These are phyloP conservation scores for Leccinum boreale DNA, from an alignment of 768 basidiomycete species.

Conservation along the genomic window DNA sequence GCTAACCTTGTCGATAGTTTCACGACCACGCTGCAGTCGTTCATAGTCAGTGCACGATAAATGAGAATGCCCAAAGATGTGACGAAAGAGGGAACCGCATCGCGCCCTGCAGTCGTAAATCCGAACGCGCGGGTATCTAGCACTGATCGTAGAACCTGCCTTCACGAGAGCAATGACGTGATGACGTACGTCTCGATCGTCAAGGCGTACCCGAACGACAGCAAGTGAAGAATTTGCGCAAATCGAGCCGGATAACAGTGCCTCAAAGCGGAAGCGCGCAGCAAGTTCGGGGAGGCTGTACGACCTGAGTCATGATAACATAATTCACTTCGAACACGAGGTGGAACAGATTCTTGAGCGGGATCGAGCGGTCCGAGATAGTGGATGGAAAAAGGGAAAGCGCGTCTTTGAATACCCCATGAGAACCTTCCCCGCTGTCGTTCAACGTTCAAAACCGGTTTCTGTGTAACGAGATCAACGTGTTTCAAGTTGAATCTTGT, in stretches of 20 bases:
- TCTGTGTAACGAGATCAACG: conserved; percentile 10
- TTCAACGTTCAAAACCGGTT: conserved; percentile 7
- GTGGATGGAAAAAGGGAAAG: conserved; percentile 5
- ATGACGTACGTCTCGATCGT: conserved; percentile 29
- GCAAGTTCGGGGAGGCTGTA: conserved; percentile 8
- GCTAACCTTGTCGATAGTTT: conserved; percentile 13
- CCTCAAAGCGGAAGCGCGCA: conserved; percentile 1
- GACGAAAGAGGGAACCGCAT: conserved; percentile 19
- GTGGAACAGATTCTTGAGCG: conserved; percentile 13
- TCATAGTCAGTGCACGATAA: conserved; percentile 9
- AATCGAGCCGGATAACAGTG: conserved; percentile 12
- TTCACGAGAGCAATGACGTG: conserved; percentile 29
- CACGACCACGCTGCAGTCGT: conserved; percentile 18
- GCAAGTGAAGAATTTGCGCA: conserved; percentile 6
- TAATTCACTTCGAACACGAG: conserved; percentile 25
- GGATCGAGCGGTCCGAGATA: conserved; percentile 3
- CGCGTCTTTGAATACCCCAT: conserved; percentile 4
- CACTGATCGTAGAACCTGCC: conserved; percentile 7
- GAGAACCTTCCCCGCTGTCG: conserved; percentile 9
- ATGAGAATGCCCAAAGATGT: conserved; percentile 10
- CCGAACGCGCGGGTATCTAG: conserved; percentile 4
- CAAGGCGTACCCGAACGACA: conserved; percentile 24
- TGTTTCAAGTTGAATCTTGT: conserved; percentile 3
- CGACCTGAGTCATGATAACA: conserved; percentile 14
- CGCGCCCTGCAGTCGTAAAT: conserved; percentile 15